phyloP scores from a whole-genome alignment of 352 stramenopile genomes.

The Phytophthora quininea region DNA sequence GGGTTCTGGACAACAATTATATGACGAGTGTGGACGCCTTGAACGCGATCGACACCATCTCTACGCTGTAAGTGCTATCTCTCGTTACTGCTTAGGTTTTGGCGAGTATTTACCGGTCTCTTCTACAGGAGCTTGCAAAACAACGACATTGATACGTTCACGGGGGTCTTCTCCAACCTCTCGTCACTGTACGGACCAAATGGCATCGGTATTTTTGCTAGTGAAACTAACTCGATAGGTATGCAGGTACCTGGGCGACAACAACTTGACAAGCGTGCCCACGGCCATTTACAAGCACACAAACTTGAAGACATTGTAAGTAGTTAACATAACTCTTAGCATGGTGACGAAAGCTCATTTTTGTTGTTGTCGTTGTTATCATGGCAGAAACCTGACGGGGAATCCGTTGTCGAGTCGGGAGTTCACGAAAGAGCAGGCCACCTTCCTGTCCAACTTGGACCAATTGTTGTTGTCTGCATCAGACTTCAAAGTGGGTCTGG shows the following conservation, averaged over 20 bases:
- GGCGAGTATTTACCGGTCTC: background rate
- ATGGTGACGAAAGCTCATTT: background rate
- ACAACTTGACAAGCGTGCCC: slow-evolving; percentile 56
- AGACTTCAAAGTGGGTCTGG: slow-evolving; percentile 36
- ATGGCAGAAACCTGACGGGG: slow-evolving; percentile 26
- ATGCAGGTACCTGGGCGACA: slow-evolving; percentile 46
- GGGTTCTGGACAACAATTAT: slow-evolving; percentile 39
- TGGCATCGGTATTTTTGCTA: background rate
- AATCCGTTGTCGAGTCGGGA: slow-evolving; percentile 43
- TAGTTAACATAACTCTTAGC: background rate
- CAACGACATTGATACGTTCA: slow-evolving; percentile 62
- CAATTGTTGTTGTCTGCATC: slow-evolving; percentile 25
- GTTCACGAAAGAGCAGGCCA: slow-evolving; percentile 43
- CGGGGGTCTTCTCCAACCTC: slow-evolving; percentile 55
- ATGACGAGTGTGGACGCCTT: slow-evolving; percentile 26
- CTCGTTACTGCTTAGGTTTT: background rate
- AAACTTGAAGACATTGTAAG: slow-evolving; percentile 46
- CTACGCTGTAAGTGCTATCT: slow-evolving; percentile 20
- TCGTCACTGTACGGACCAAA: slow-evolving; percentile 38
- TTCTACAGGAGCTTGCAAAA: slow-evolving; percentile 47
- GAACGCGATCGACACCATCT: slow-evolving; percentile 29
- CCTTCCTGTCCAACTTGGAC: slow-evolving; percentile 38
- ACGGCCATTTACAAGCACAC: slow-evolving; percentile 48
- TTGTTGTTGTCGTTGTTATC: background rate
- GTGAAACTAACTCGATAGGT: background rate